A percentile compares a stretch with the other conserved stretches of the same genome.
Evolutionary conservation across 176 grass and related monocot species (phyloP).

Genomic region (Puya raimondii): DNA sequence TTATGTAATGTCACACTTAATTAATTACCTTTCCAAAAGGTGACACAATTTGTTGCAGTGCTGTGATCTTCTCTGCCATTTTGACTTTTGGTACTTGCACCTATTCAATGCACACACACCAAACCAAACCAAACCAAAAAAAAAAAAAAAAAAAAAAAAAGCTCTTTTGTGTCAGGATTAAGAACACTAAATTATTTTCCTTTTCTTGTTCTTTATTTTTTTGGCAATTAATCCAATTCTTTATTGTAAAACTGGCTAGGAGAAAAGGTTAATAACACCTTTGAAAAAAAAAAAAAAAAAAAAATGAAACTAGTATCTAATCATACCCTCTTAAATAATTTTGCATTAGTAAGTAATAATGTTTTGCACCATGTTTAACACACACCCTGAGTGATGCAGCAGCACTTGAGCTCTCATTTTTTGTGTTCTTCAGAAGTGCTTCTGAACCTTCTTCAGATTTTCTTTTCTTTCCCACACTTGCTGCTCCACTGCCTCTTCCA

Average conservation of each 20-base stretch:
- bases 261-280: too few species aligned
- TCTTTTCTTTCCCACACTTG: slow-evolving; percentile 63
- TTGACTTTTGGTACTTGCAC: slow-evolving; percentile 81
- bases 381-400: slow-evolving; percentile 62
- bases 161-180: too few species aligned
- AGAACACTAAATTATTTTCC: too few species aligned
- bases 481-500: slow-evolving; percentile 16
- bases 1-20: too few species aligned
- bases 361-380: not conserved
- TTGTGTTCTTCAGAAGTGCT: slow-evolving; percentile 53
- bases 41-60: slow-evolving; percentile 85
- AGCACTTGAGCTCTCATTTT: slow-evolving; percentile 49
- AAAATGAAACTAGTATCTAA: not conserved
- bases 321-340: not conserved
- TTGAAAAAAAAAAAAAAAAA: too few species aligned
- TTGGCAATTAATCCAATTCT: too few species aligned
- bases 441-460: slow-evolving; percentile 43
- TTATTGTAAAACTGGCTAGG: too few species aligned
- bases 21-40: slow-evolving; percentile 81
- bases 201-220: too few species aligned
- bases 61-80: slow-evolving; percentile 73
- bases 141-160: too few species aligned
- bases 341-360: not conserved
- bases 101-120: not conserved
- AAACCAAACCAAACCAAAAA: not conserved